Evolutionary conservation across 2,329 filamentous ascomycete species (phyloP).

Genomic region (Penicillium carneum): DNA sequence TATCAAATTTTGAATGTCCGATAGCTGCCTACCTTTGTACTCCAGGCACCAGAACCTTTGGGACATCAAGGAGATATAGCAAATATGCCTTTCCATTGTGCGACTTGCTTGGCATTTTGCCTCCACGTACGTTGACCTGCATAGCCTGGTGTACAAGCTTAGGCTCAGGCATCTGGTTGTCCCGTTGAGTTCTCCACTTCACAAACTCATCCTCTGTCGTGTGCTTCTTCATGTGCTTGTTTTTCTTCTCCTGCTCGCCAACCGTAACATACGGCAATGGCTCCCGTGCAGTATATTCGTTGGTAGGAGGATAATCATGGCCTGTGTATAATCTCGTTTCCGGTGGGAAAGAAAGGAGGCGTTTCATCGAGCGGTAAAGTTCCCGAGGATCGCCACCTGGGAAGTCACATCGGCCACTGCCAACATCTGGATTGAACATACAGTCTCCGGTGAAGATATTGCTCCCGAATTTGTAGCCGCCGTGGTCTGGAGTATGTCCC

Average conservation of each 20-base stretch:
- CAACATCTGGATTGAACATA: constrained; percentile 60
- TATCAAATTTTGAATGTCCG: neutral
- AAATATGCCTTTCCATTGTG: constrained; percentile 26
- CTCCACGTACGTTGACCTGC: constrained; percentile 53
- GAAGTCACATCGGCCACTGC: constrained; percentile 62
- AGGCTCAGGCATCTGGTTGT: constrained; percentile 42
- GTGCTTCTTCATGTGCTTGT: constrained; percentile 45
- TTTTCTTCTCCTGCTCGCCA: constrained; percentile 42
- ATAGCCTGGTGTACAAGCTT: constrained; percentile 48
- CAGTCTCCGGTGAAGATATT: constrained; percentile 61
- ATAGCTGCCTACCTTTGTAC: neutral
- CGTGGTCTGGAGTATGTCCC: constrained; percentile 67
- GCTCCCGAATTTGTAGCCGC: constrained; percentile 63
- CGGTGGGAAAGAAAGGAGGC: constrained; percentile 53
- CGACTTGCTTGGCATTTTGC: constrained; percentile 40
- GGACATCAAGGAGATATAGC: constrained; percentile 25
- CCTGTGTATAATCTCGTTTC: constrained; percentile 60
- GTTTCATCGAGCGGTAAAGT: constrained; percentile 55
- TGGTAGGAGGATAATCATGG: constrained; percentile 58
- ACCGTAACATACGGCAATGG: constrained; percentile 45
- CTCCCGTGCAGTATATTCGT: constrained; percentile 13
- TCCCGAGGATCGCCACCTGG: constrained; percentile 56
- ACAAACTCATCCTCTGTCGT: constrained; percentile 46
- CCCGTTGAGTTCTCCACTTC: constrained; percentile 40
- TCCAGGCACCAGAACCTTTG: constrained; percentile 19